A percentile compares a stretch with the other conserved stretches of the same genome.
Conservation (phyloP, 768 basidiomycete genomes). For the Steccherinum ochraceum region DNA sequence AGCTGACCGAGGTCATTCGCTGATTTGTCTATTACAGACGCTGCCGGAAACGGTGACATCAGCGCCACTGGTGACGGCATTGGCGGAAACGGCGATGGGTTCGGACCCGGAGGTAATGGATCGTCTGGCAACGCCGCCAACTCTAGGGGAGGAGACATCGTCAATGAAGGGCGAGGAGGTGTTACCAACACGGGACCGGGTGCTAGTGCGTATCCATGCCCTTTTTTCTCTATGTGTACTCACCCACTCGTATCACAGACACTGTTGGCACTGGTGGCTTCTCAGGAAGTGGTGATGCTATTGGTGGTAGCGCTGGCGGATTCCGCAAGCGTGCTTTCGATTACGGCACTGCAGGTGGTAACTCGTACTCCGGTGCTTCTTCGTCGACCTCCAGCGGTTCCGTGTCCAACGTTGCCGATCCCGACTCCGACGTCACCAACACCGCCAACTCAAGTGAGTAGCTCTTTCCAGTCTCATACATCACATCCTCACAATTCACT, state of each 20-base stretch:
- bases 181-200: conserved; percentile 6
- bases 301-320: conserved; percentile 6
- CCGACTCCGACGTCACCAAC: conserved; percentile 10
- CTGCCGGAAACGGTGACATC: conserved; percentile 5
- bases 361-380: conserved; percentile 8
- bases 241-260: conserved; percentile 1
- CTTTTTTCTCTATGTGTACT: neutral
- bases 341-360: conserved; percentile 8
- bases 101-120: conserved; percentile 11
- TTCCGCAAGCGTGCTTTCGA: conserved; percentile 10
- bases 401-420: conserved; percentile 8
- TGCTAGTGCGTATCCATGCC: conserved; percentile 4
- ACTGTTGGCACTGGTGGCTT: conserved; percentile 3
- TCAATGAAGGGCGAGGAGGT: conserved; percentile 5
- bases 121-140: conserved; percentile 7
- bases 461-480: neutral
- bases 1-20: neutral
- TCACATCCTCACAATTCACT: neutral
- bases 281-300: conserved; percentile 8
- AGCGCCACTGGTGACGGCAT: conserved; percentile 5
- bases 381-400: conserved; percentile 9
- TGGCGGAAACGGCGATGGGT: conserved; percentile 7
- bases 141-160: conserved; percentile 7
- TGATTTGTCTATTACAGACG: conserved; percentile 5
- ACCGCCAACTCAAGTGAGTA: neutral